Percentiles rank a stretch among this genome's conserved stretches.
These are phyloP conservation scores for Cicer arietinum DNA, from an alignment of 306 rosid genomes.

Conservation along the genomic window DNA sequence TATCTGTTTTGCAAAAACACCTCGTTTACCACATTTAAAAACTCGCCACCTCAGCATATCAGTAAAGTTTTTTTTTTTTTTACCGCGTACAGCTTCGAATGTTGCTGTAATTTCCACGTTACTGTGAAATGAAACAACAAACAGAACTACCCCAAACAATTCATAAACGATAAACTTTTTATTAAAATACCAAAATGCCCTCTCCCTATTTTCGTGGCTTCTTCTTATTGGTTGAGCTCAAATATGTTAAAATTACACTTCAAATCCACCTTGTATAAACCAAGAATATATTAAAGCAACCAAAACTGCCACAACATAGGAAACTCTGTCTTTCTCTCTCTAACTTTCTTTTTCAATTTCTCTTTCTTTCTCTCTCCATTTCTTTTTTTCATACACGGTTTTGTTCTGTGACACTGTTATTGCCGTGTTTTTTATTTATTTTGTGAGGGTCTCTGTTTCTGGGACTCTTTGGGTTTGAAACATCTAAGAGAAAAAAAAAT, in stretches of 20 bases:
- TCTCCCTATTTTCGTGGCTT: conserved; percentile 19
- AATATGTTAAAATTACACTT: not conserved
- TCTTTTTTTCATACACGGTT: conserved; percentile 28
- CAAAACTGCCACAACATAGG: conserved; percentile 14
- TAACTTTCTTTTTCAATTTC: not conserved
- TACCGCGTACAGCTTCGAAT: conserved; percentile 4
- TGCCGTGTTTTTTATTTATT: conserved; percentile 13
- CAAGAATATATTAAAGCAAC: conserved; percentile 39
- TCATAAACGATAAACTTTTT: not conserved
- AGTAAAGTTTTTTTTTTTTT: not conserved
- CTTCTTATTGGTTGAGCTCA: conserved; percentile 13
- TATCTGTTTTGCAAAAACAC: conserved; percentile 51
- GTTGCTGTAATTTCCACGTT: not conserved
- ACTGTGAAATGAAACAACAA: not conserved
- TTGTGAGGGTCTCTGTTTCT: conserved; percentile 26
- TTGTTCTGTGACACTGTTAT: conserved; percentile 31
- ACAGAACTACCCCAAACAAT: conserved; percentile 37
- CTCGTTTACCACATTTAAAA: conserved; percentile 39
- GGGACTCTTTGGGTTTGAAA: conserved; percentile 28
- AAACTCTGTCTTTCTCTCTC: conserved; percentile 18
- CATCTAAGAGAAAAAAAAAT: conserved; percentile 48
- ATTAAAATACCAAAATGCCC: conserved; percentile 35
- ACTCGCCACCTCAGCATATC: conserved; percentile 34
- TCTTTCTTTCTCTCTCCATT: not conserved
- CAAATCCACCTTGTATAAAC: conserved; percentile 33